A percentile compares a stretch with the other conserved stretches of the same genome.
Evolutionary conservation across 345 rosid species (phyloP).

Genomic region (Citrus inodora): DNA sequence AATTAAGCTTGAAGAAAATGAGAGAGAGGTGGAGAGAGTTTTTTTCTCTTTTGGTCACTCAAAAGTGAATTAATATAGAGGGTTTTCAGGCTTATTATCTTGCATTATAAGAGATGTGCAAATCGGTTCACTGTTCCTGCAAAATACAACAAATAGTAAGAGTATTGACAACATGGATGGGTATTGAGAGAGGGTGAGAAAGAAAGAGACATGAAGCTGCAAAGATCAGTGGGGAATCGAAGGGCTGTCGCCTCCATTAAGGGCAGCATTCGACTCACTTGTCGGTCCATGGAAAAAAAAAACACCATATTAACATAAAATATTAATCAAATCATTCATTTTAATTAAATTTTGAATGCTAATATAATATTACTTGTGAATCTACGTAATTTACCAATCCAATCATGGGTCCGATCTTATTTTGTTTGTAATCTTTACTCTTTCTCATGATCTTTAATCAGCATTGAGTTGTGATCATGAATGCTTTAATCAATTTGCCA

Average conservation of each 20-base stretch:
- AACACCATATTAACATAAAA: neutral
- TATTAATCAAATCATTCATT: neutral
- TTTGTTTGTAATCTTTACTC: neutral
- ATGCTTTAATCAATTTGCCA: constrained; percentile 44
- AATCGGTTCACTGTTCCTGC: constrained; percentile 41
- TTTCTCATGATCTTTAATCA: constrained; percentile 1
- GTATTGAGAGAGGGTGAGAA: constrained; percentile 17
- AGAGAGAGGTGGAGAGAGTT: neutral
- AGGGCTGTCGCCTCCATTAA: constrained; percentile 82
- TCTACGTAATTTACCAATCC: constrained; percentile 12
- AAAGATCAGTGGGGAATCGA: constrained; percentile 69
- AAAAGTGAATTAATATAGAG: neutral
- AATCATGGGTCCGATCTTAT: constrained; percentile 20
- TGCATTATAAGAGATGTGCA: constrained; percentile 35
- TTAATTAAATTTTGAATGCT: neutral
- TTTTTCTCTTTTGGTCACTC: neutral
- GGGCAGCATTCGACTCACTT: constrained; percentile 64
- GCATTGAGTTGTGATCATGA: constrained; percentile 25
- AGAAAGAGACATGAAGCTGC: constrained; percentile 49
- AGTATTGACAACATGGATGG: constrained; percentile 4
- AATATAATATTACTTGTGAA: neutral
- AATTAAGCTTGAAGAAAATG: neutral
- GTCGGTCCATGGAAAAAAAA: constrained; percentile 52
- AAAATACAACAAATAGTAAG: constrained; percentile 19
- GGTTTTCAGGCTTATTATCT: constrained; percentile 7